Evolutionary conservation across 2,329 filamentous ascomycete species (phyloP), one percentile per base, ranked within the genome.

Genomic region (Colletotrichum liriopes): DNA sequence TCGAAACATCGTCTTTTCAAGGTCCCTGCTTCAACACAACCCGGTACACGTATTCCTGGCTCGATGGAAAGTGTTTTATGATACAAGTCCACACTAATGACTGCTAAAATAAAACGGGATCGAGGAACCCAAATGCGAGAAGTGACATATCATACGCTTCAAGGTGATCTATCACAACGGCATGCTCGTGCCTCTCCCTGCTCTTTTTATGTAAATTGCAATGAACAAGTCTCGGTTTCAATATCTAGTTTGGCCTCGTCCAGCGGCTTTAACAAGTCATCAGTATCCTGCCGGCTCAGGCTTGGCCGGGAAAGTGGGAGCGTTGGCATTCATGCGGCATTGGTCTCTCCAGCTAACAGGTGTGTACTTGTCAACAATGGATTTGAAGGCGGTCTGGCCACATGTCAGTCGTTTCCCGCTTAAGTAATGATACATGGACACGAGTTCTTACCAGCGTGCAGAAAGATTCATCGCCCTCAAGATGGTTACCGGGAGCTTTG

Each of bases 341-440:
- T 89, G 82, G 29, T 83, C 78, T 75, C 84, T 88, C 96, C 95
- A 98, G 80, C 95, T 89, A 71, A 85, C 85, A 0, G 96, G 96
- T 1, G 94, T 96, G 79, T 93, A 97, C 78, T 94, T 94, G 83
- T 98, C 96, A 2, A 96, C 94, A 67, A 98, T 94, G 63, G 90
- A 86, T 82, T 98, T 98, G 87, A 99, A 99, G 0, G 96, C 94
- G 68, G 93, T 90, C 91, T 94, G 73, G 37, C 55, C 8, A 55
- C 52, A 58, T 32, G 49, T 51, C 45, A 60, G 39, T n/a, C 52
- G 11, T n/a, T 14, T 20, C n/a, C 23, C 9, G 39, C 20, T 16
- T 12, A 41, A 20, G 29, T 39, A 18, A 59, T 12, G 39, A 26
- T 4, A 12, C 35, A 8, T 16, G 18, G 39, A 58, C 26, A 26